These are phyloP conservation scores for Vitis hybrid DNA, from an alignment of 177 flowering plant genomes.

Conservation along the genomic window DNA sequence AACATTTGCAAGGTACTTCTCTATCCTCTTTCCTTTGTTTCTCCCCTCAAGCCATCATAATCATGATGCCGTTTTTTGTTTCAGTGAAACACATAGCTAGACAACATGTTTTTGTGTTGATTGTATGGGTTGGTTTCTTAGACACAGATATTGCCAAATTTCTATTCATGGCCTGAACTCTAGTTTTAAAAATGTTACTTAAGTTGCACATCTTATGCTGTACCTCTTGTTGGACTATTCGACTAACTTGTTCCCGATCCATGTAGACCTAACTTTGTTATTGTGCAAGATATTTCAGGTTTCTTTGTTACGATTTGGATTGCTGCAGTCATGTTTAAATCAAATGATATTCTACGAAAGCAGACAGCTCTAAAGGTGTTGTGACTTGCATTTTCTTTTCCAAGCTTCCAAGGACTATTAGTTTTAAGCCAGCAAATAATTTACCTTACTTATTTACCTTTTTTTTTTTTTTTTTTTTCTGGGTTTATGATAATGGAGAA, in stretches of 20 bases:
- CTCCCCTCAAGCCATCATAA: neutral
- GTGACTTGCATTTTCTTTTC: neutral
- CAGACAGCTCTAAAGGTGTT: constrained; percentile 84
- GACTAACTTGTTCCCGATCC: neutral
- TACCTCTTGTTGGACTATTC: neutral
- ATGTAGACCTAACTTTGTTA: neutral
- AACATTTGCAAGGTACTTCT: constrained; percentile 14
- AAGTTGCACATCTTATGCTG: neutral
- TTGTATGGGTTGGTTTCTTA: too few species aligned
- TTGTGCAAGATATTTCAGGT: constrained; percentile 39
- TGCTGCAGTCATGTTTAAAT: constrained; percentile 81
- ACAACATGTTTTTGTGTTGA: too few species aligned
- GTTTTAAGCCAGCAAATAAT: neutral
- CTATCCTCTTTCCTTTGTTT: neutral
- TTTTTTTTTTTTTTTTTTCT: neutral
- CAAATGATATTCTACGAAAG: constrained; percentile 71
- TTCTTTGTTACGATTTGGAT: constrained; percentile 78
- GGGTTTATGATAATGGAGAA: too few species aligned
- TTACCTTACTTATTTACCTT: neutral
- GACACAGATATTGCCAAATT: too few species aligned
- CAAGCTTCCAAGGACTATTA: too few species aligned
- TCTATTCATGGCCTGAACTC: too few species aligned
- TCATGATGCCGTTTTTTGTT: neutral
- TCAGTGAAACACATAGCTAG: too few species aligned
- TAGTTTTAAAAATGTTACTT: too few species aligned